Evolutionary conservation across 2,329 filamentous ascomycete genomes (phyloP), one percentile per base, ranked within the genome.

Genomic region (Cytospora chrysosperma): DNA sequence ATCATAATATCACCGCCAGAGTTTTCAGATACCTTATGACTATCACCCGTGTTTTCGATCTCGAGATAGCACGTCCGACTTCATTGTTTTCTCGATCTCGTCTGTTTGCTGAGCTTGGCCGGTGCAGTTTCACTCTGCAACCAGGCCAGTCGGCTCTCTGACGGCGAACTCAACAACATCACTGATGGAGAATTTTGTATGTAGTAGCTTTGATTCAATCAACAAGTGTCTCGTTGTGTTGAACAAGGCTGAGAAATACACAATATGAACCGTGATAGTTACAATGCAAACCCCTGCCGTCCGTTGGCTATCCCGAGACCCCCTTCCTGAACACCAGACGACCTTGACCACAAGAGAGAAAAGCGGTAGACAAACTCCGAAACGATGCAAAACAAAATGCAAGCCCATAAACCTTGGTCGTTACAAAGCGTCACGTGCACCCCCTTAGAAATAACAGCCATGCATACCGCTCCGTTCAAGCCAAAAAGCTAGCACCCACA

Each of bases 401-500:
- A 57, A 61, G 54, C 5, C 53, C 34, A 40, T 37, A 49, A 26
- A 51, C 28, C 34, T 7, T 24, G 40, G 37, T 24, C 50, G 57
- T 61, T 26, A 30, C 21, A 51, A 49, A 27, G 55, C 50, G 32
- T 28, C 27, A 19, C n/a, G 28, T 24, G n/a, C 6, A 21, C 26
- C 15, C 4, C n/a, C n/a, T 9, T 21, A 27, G n/a, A 12, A 9
- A 55, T 13, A 13, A 57, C 30, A 34, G 15, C 28, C 43, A 19
- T 65, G 1, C 52, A 37, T 17, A 21, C 17, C 51, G 50, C 24
- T 53, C n/a, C 26, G 61, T 62, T 74, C 69, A 84, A 60, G 77
- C 81, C 64, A 87, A 72, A 68, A 88, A 88, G 70, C 86, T 88
- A 60, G 86, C 85, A 65, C 81, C 80, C 4, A 85, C 81, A 34